Percentiles rank a stretch among this genome's conserved stretches.
These are phyloP conservation scores for Hypoxylon trugodes DNA, from an alignment of 495 filamentous ascomycete species.

Conservation along the genomic window DNA sequence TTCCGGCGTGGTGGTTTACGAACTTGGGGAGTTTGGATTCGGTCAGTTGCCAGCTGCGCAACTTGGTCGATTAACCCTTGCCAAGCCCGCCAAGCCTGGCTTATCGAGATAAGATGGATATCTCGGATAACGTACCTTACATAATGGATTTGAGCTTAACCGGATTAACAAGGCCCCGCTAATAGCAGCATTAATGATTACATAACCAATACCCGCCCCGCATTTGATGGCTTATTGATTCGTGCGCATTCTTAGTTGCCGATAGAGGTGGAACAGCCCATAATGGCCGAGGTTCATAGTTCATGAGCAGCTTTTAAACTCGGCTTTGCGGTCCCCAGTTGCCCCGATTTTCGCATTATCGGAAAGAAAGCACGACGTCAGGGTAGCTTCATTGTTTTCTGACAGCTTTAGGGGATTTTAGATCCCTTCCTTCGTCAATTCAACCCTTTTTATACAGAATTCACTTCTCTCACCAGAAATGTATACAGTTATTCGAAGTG, in stretches of 20 bases:
- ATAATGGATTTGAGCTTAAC: neutral
- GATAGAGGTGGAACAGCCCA: conserved; percentile 20
- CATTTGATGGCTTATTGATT: conserved; percentile 20
- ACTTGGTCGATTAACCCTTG: neutral
- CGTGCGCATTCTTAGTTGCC: conserved; percentile 28
- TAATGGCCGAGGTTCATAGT: conserved; percentile 39
- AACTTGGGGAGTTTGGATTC: neutral
- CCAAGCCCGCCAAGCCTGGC: neutral
- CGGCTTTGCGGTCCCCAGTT: conserved; percentile 18
- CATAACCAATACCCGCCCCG: neutral
- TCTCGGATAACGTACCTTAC: neutral
- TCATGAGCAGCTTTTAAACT: conserved; percentile 37
- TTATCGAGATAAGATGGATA: neutral
- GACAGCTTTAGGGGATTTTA: conserved; percentile 2
- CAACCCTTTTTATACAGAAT: neutral
- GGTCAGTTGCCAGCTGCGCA: conserved; percentile 3
- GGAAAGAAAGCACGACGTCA: conserved; percentile 34
- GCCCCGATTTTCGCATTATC: conserved; percentile 34
- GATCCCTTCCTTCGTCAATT: conserved; percentile 7
- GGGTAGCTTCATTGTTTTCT: conserved; percentile 28
- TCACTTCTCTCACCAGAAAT: conserved; percentile 7
- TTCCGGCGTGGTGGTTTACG: neutral
- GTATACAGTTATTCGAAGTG: conserved; percentile 12
- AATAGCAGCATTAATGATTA: neutral
- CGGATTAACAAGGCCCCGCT: conserved; percentile 12